Evolutionary conservation across 257 asterid species (phyloP), one percentile per base, ranked within the genome.

Genomic region (Ballota nigra): DNA sequence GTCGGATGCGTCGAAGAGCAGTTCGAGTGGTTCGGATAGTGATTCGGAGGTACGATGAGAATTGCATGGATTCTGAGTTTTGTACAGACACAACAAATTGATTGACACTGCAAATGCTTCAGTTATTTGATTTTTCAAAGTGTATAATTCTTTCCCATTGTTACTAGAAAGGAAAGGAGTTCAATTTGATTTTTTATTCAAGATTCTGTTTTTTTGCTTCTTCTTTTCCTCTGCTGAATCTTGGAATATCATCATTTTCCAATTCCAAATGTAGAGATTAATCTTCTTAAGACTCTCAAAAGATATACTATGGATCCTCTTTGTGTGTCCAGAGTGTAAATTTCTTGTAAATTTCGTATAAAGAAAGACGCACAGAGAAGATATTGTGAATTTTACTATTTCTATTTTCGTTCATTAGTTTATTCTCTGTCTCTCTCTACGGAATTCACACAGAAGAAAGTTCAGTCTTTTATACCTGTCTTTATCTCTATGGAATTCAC

Each of bases 1-100:
- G 89, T 86, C 98, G 6, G 83, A 83, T 5, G 40, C 71, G 51
- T 75, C 83, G 0, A 87, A 76, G 78, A 83, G 86, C 85, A 75
- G 77, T 28, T 79, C 88, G 0, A 77, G 81, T 63, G 97, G 78
- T 57, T 84, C 88, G 13, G 85, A 76, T 61, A 71, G 78, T 11
- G 87, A 75, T 38, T 71, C 88, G 12, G 84, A 69, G 74, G 60
- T 38, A 33, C 68, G 81, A 68, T 66, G 56, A 57, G 53, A 63
- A 66, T 18, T 63, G n/a, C 26, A 43, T 4, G 20, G 61, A 45
- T 66, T 41, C 19, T n/a, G 68, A 63, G 70, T 26, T 68, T 68
- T 84, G 90, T 83, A 86, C 63, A 82, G 74, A 63, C 28, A 40
- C 13, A 31, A 40, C 13, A 31, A 61, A 36, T 40, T 18, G 41